A percentile compares a stretch with the other conserved stretches of the same genome.
Evolutionary conservation across 2,329 filamentous ascomycete genomes (phyloP).

Genomic region (Pseudocercospora macadamiae): DNA sequence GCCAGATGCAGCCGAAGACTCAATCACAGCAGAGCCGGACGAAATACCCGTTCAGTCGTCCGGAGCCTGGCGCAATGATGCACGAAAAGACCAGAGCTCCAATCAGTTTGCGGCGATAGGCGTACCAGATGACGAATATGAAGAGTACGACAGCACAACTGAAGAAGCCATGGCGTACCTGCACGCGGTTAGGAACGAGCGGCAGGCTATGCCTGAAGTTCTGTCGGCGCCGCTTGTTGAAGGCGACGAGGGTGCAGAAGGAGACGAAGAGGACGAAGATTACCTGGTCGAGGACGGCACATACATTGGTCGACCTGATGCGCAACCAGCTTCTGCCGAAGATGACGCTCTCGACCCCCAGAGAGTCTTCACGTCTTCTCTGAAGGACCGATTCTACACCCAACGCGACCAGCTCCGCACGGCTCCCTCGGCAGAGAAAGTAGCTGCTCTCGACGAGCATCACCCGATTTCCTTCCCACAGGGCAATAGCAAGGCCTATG

Average conservation of each 20-base stretch:
- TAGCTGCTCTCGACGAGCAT: conserved; percentile 57
- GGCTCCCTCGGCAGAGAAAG: conserved; percentile 56
- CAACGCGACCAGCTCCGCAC: conserved; percentile 66
- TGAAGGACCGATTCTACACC: conserved; percentile 66
- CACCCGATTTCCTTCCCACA: conserved; percentile 58
- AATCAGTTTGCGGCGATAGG: conserved; percentile 33
- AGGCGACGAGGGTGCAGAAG: conserved; percentile 15
- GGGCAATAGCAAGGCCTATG: conserved; percentile 56
- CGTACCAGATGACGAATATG: conserved; percentile 27
- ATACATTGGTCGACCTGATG: conserved; percentile 66
- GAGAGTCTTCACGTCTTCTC: conserved; percentile 67
- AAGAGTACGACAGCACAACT: conserved; percentile 29
- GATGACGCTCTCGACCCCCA: conserved; percentile 50
- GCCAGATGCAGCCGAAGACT: background rate
- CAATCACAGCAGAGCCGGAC: conserved; percentile 2
- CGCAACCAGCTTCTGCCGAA: conserved; percentile 34
- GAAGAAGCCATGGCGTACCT: conserved; percentile 40
- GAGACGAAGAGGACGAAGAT: conserved; percentile 44
- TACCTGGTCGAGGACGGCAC: conserved; percentile 78
- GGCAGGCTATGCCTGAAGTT: conserved; percentile 32
- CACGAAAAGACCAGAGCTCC: conserved; percentile 26
- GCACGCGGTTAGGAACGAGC: conserved; percentile 34
- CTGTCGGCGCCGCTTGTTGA: conserved; percentile 27
- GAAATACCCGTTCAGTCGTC: background rate
- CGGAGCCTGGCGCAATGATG: background rate